Conservation (phyloP, 345 rosid genomes). For the Atalantia buxifolia region DNA sequence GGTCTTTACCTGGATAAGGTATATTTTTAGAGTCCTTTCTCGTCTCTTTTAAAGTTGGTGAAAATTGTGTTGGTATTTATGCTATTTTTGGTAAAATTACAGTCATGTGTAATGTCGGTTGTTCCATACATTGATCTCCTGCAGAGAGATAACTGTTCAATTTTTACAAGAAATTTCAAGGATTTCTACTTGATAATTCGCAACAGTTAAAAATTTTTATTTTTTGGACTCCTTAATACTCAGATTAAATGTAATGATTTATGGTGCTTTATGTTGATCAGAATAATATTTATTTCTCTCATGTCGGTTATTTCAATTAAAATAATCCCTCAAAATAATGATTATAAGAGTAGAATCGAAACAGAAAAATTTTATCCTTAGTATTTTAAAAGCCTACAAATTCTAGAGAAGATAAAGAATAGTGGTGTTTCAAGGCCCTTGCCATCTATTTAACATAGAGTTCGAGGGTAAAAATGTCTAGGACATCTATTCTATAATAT, state of each 20-base stretch:
- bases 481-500: not conserved
- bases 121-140: not conserved
- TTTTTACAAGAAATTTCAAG: not conserved
- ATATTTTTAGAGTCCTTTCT: constrained; percentile 5
- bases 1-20: constrained; percentile 97
- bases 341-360: not conserved
- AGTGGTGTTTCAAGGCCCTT: not conserved
- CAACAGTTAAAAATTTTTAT: not conserved
- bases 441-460: not conserved
- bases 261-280: not conserved
- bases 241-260: not conserved
- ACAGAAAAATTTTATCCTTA: not conserved
- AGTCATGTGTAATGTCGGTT: not conserved
- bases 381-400: not conserved
- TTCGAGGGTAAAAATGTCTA: not conserved
- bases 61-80: not conserved
- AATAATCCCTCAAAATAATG: not conserved
- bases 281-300: not conserved
- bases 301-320: not conserved
- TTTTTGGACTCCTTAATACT: not conserved
- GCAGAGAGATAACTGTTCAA: not conserved
- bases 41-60: not conserved
- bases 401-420: not conserved
- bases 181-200: not conserved
- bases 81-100: not conserved